Conservation (phyloP, 176 grass and related monocot genomes). For the Carex pumila region DNA sequence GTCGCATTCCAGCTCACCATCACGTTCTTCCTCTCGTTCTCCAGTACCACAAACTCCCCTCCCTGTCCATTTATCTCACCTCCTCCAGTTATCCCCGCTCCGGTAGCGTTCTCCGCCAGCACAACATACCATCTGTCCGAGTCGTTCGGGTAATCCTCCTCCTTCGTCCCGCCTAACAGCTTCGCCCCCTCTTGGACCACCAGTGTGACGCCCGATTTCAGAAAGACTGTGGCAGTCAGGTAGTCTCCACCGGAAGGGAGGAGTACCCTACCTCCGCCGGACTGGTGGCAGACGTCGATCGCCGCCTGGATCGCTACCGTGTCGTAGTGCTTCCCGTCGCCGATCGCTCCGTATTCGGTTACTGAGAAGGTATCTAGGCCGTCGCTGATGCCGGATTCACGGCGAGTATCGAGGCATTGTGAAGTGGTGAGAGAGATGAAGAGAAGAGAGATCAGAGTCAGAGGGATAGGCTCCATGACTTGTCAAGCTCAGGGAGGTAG, state of each 20-base stretch:
- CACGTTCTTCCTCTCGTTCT: conserved; percentile 70
- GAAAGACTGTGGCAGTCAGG: conserved; percentile 76
- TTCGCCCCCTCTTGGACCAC: conserved; percentile 58
- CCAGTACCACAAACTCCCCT: conserved; percentile 51
- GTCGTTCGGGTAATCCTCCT: conserved; percentile 64
- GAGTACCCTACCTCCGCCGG: conserved; percentile 55
- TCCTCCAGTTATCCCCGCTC: conserved; percentile 60
- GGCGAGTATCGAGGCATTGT: neutral
- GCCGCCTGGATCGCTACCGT: conserved; percentile 64
- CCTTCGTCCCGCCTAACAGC: conserved; percentile 65
- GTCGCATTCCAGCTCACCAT: conserved; percentile 98
- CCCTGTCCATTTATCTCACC: conserved; percentile 96
- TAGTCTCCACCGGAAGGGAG: conserved; percentile 63
- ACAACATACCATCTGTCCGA: conserved; percentile 71
- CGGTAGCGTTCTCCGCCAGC: conserved; percentile 69
- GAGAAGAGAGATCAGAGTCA: neutral
- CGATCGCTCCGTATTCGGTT: conserved; percentile 53
- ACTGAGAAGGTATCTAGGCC: conserved; percentile 52
- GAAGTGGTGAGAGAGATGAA: neutral
- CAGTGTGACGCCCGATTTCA: conserved; percentile 58
- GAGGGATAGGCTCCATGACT: neutral
- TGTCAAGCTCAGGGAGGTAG: neutral
- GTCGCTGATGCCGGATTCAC: conserved; percentile 1
- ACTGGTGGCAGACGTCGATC: conserved; percentile 42
- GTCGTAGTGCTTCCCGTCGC: conserved; percentile 61